Base-by-base conservation (phyloP, 1,284 basidiomycete species). In the Anthracocystis walkeri region DNA sequence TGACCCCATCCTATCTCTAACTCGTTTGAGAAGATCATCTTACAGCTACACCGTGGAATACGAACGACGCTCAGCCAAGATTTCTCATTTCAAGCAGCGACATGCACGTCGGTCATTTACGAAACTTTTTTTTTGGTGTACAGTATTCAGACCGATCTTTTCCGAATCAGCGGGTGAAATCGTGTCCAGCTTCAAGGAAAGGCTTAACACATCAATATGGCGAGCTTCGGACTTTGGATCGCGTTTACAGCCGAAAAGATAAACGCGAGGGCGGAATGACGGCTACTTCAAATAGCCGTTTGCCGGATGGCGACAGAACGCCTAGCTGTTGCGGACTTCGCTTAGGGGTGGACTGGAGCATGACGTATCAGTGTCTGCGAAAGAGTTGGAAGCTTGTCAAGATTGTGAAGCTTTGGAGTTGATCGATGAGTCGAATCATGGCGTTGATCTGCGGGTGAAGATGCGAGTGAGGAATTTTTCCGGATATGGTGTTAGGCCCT, bases 81-180 rank as follows among this genome's bases (percentile, higher is more conserved):
- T 38, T 38, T 38, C n/a, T 4, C 41, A 42, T 1, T 21, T 42
- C 10, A 21, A n/a, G 41, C 41, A 21, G 41, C 41, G n/a, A 52
- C n/a, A 52, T 59, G 61, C 61, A 64, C 23, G 38, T 64, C 61
- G 54, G 49, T 33, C 54, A 40, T 21, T 38, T 50, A 11, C 27
- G 27, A 50, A 64, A 64, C 54, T 64, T 52, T 64, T 53, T 64
- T 52, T 64, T 35, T 27, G 40, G 41, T 42, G 27, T 16, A 53
- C n/a, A 40, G 29, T 21, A 40, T 35, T n/a, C 27, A 21, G 40
- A 51, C 44, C 64, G 42, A 42, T 52, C 35, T 52, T 21, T 23
- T 40, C 50, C 52, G 52, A 54, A 20, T 5, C 2, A 25, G 38
- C 52, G 52, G 52, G 21, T 35, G 40, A 42, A 54, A 14, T 42